A percentile compares a stretch with the other conserved stretches of the same genome.
Evolutionary conservation across 2,329 filamentous ascomycete species (phyloP).

Genomic region (Exophiala viscosa): DNA sequence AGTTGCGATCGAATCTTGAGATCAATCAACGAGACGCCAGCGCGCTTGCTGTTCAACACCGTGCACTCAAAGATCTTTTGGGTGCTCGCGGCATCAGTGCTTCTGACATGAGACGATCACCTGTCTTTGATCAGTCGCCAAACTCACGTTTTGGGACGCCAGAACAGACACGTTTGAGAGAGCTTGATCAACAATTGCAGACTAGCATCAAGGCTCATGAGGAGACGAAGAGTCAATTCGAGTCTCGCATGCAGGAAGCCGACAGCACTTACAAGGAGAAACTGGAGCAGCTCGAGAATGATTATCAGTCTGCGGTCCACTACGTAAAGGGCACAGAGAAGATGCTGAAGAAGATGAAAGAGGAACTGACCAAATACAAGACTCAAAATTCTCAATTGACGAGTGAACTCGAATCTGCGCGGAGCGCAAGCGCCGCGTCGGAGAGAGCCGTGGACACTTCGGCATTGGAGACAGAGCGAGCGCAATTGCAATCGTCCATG

Average conservation of each 20-base stretch:
- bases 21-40: constrained; percentile 91
- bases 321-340: constrained; percentile 98
- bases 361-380: constrained; percentile 92
- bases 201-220: constrained; percentile 75
- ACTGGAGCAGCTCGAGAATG: constrained; percentile 86
- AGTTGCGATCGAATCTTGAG: constrained; percentile 77
- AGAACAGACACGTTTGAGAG: constrained; percentile 72
- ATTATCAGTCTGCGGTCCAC: constrained; percentile 96
- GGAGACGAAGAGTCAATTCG: constrained; percentile 73
- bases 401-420: constrained; percentile 67
- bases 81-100: constrained; percentile 83
- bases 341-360: constrained; percentile 98
- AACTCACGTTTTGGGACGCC: constrained; percentile 72
- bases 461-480: constrained; percentile 73
- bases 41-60: constrained; percentile 85
- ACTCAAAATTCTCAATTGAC: constrained; percentile 77
- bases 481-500: constrained; percentile 64
- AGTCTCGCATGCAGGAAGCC: constrained; percentile 78
- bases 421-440: constrained; percentile 51
- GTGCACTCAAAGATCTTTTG: constrained; percentile 87
- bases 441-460: constrained; percentile 41
- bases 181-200: constrained; percentile 84
- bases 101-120: constrained; percentile 66
- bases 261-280: constrained; percentile 89
- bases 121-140: constrained; percentile 65